Conservation (phyloP, 176 grass and related monocot species). For the Coix lacrymajobi region DNA sequence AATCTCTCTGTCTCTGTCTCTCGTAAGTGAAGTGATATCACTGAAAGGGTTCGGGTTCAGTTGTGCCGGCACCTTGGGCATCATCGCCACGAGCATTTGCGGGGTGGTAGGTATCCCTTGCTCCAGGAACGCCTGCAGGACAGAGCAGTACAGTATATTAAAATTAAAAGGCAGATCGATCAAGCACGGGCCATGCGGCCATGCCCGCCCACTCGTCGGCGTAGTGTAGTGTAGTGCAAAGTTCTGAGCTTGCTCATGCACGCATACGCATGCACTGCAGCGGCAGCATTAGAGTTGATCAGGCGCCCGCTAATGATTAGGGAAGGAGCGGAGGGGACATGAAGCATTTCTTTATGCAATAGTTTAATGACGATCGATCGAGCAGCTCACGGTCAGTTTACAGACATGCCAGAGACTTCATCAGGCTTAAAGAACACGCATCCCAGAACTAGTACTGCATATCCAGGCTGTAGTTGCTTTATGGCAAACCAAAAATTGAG, state of each 20-base stretch:
- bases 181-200: not conserved
- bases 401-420: constrained; percentile 25
- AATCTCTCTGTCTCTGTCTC: too few relatives aligned
- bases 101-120: constrained; percentile 87
- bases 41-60: not conserved
- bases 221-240: not conserved
- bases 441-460: not conserved
- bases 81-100: constrained; percentile 74
- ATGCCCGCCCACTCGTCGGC: constrained; percentile 9
- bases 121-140: constrained; percentile 83
- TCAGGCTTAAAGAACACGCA: constrained; percentile 24
- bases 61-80: constrained; percentile 61
- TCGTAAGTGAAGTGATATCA: not conserved
- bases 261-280: not conserved
- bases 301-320: constrained; percentile 10
- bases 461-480: constrained; percentile 6
- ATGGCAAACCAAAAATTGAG: not conserved
- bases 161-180: not conserved
- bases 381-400: not conserved
- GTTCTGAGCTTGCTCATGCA: not conserved
- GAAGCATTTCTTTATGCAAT: constrained; percentile 21
- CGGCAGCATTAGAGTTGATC: not conserved
- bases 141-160: not conserved
- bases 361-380: not conserved
- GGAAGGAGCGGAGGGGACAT: constrained; percentile 32